Evolutionary conservation across 495 filamentous ascomycete species (phyloP).

Genomic region (Neurospora hispaniola): DNA sequence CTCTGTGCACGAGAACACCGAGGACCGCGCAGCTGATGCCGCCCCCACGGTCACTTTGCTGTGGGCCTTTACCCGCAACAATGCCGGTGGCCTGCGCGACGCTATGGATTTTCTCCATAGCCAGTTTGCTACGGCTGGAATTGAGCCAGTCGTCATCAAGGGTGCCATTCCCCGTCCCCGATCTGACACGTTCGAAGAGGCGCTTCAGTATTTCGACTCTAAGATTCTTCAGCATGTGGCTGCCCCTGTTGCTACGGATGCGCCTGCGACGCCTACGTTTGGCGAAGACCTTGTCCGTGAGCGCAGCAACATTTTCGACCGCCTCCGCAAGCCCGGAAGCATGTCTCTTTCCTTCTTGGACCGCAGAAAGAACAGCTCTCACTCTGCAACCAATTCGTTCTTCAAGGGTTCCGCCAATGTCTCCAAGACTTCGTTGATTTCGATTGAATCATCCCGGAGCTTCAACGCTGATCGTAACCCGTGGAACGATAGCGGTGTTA

Average conservation of each 20-base stretch:
- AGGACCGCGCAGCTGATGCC: slow-evolving; percentile 44
- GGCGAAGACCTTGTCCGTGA: slow-evolving; percentile 64
- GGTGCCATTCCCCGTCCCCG: slow-evolving; percentile 91
- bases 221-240: slow-evolving; percentile 90
- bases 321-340: slow-evolving; percentile 77
- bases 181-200: slow-evolving; percentile 97
- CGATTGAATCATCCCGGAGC: slow-evolving; percentile 83
- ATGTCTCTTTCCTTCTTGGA: slow-evolving; percentile 90
- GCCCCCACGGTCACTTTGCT: slow-evolving; percentile 39
- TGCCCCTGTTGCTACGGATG: slow-evolving; percentile 66
- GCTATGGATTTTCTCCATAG: slow-evolving; percentile 89
- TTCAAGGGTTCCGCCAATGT: slow-evolving; percentile 93
- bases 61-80: slow-evolving; percentile 85
- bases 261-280: slow-evolving; percentile 69
- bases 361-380: slow-evolving; percentile 82
- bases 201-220: slow-evolving; percentile 89
- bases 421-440: slow-evolving; percentile 86
- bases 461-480: slow-evolving; percentile 81
- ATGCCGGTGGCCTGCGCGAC: slow-evolving; percentile 88
- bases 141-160: slow-evolving; percentile 77
- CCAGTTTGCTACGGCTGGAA: slow-evolving; percentile 69
- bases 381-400: slow-evolving; percentile 63
- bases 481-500: slow-evolving; percentile 94
- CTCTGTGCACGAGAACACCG: slow-evolving; percentile 47
- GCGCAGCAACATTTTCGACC: slow-evolving; percentile 72